Evolutionary conservation across 345 rosid species (phyloP), one percentile per base, ranked within the genome.

Genomic region (Euphorbia tirucalli): DNA sequence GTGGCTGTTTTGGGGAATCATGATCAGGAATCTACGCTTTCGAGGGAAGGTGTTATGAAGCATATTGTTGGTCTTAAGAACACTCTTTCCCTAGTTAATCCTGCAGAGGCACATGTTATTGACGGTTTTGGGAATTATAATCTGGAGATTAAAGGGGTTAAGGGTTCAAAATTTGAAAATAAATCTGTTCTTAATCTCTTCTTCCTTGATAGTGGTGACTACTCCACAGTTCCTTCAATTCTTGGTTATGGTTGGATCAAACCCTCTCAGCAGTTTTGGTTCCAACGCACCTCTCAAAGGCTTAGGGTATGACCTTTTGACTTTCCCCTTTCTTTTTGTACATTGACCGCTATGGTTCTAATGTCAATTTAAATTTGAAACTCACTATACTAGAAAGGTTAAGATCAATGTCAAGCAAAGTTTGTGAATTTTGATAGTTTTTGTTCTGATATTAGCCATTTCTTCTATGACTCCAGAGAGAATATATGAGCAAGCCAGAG

Each of bases 41-140:
- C 39, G 4, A 35, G 39, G 75, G 39, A 35, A 35, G 39, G 39
- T 35, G 39, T 35, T 35, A 35, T 92, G 97, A 92, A 85, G 64
- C 87, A 95, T 76, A 78, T 95, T 14, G 89, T 78, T 66, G 85
- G 80, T 46, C 75, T 95, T 60, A 77, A 86, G 21, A 81, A 90
- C 82, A 77, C 97, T 15, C 63, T 89, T 79, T 87, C 99, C 73
- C 82, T 67, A 78, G 70, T 95, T 58, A 90, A 95, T 82, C 97
- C 97, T 74, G 56, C 68, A 0, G 91, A 74, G 25, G 66, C 70
- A 19, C 80, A 77, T 32, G 61, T 66, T 21, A 90, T 92, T 59
- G 97, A 92, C 75, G 97, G 97, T 27, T 95, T 95, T 68, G 97
- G 99, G 3, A 94, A 94, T 77, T 92, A 90, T 82, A 92, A 92